phyloP scores from a whole-genome alignment of 164 flowering plant genomes.

The Malania oleifera region DNA sequence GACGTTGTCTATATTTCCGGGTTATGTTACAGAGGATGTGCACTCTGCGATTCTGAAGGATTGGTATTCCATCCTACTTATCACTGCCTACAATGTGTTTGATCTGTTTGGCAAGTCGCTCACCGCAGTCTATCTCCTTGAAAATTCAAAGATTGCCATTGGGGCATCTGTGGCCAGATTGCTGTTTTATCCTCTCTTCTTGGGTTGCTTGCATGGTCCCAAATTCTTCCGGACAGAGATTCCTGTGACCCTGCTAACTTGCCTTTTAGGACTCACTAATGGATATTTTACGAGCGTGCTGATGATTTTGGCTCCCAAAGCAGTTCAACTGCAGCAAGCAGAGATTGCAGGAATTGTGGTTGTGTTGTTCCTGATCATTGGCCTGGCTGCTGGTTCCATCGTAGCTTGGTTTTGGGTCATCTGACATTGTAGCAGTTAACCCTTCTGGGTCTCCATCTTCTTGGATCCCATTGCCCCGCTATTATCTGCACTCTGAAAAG shows the following conservation, averaged over 20 bases:
- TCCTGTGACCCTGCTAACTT: slow-evolving; percentile 74
- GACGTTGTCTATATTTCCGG: slow-evolving; percentile 88
- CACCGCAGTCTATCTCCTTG: slow-evolving; percentile 63
- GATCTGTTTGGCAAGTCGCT: slow-evolving; percentile 84
- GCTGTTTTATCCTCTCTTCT: slow-evolving; percentile 77
- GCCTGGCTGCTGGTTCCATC: slow-evolving; percentile 75
- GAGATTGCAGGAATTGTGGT: slow-evolving; percentile 81
- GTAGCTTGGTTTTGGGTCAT: slow-evolving; percentile 95
- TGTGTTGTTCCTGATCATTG: slow-evolving; percentile 75
- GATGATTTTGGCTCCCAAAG: slow-evolving; percentile 84
- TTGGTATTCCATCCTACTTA: slow-evolving; percentile 85
- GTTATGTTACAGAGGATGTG: slow-evolving; percentile 90
- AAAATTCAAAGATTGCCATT: slow-evolving; percentile 62
- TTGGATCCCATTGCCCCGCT: no score
- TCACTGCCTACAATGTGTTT: slow-evolving; percentile 77
- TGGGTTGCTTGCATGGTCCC: slow-evolving; percentile 91
- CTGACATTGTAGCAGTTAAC: slow-evolving; percentile 20
- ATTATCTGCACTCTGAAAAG: no score
- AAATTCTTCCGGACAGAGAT: slow-evolving; percentile 72
- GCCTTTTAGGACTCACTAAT: slow-evolving; percentile 81
- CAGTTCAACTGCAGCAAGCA: slow-evolving; percentile 67
- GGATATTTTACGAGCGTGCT: slow-evolving; percentile 84
- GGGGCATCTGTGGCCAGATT: slow-evolving; percentile 60
- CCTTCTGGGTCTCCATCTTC: no score
- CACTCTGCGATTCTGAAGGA: slow-evolving; percentile 70